Conservation (phyloP, 306 rosid genomes). For the Castanopsis chinensis region DNA sequence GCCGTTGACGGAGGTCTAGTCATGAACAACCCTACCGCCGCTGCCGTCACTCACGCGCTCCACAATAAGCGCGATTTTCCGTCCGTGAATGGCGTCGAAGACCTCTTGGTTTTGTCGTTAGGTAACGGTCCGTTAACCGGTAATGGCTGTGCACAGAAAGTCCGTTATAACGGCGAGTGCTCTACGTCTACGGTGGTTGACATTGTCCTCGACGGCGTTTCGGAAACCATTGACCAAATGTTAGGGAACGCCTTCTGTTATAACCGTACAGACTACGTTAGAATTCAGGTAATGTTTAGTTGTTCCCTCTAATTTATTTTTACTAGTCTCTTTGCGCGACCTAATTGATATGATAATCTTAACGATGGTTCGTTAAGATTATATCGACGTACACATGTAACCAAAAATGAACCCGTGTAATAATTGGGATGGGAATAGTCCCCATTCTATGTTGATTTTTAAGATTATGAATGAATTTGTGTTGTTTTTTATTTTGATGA, state of each 20-base stretch:
- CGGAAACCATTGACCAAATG: conserved; percentile 96
- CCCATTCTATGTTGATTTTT: neutral
- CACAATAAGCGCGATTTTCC: conserved; percentile 96
- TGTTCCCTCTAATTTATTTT: neutral
- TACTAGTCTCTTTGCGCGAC: too few relatives aligned
- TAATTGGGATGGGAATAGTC: too few relatives aligned
- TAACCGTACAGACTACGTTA: conserved; percentile 81
- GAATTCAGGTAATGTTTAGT: conserved; percentile 68
- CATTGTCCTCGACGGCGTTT: conserved; percentile 87
- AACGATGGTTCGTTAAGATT: too few relatives aligned
- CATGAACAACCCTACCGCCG: conserved; percentile 95
- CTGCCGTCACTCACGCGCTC: conserved; percentile 90
- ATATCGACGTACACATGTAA: too few relatives aligned
- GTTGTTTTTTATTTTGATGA: neutral
- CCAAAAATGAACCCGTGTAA: too few relatives aligned
- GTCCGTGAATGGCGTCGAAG: conserved; percentile 73
- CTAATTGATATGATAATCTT: too few relatives aligned
- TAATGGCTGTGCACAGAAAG: conserved; percentile 20
- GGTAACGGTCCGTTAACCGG: conserved; percentile 62
- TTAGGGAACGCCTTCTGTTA: conserved; percentile 91
- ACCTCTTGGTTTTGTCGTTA: conserved; percentile 69
- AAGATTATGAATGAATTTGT: neutral
- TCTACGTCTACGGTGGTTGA: conserved; percentile 66
- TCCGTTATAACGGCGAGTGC: conserved; percentile 42
- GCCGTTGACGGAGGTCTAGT: conserved; percentile 94